Evolutionary conservation across 257 asterid genomes (phyloP), one percentile per base, ranked within the genome.

Genomic region (Nicotiana sylvestris): DNA sequence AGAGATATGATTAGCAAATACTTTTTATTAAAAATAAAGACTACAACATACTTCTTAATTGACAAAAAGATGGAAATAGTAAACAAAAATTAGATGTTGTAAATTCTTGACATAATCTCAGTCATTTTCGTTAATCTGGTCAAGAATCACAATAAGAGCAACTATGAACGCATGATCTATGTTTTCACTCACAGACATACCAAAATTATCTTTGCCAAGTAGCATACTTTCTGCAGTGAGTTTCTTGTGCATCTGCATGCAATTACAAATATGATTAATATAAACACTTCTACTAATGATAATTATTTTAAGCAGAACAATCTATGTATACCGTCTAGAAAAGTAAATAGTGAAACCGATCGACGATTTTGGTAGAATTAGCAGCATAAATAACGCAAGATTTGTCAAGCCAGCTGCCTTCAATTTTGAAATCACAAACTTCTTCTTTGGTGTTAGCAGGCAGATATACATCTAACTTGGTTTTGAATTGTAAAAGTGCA

Each of bases 161-260:
- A 87, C 92, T 6, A 95, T 84, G 87, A 95, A 95, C 77, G 98
- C 99, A 78, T 92, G 90, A 85, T 95, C 98, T 15, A 93, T 93
- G 58, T 93, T 88, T 2, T 98, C 93, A 85, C 89, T 90, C 53
- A 93, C 95, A 2, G 97, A 90, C 85, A 92, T 96, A 21, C 90
- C 88, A 70, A 90, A 93, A 2, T 88, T 90, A 46, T 92, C 97
- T 81, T 92, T 93, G 43, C 95, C 99, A 3, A 91, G 87, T n/a
- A 92, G 56, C 55, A 90, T 56, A 32, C 97, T 91, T 67, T 85
- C 86, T 0, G 92, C 92, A 2, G 72, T 88, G 86, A 88, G 92
- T 64, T 90, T 92, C 92, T 29, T 91, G 87, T 89, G 95, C 98
- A 95, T 94, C 97, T 94, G 93, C 84, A 64, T 11, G 33, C 33